Evolutionary conservation across 106 monocot genomes (phyloP), one percentile per base, ranked within the genome.

Genomic region (Hemerocallis citrina): DNA sequence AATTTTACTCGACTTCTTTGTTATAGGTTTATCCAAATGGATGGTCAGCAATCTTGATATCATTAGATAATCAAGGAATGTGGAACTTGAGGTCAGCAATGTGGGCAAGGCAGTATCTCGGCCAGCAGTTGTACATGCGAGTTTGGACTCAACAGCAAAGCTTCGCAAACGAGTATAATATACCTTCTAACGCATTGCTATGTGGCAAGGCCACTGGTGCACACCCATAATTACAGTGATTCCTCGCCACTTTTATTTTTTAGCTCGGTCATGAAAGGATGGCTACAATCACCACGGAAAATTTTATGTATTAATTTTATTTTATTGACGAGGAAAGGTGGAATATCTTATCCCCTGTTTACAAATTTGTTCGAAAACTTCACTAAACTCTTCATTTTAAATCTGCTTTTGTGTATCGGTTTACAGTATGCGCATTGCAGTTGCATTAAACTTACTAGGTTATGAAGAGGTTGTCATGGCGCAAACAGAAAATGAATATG

Each of bases 41-140:
- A 11, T 96, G 96, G 96, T 67, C 81, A 9, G 86, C 96, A 4
- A 82, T 91, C 43, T 68, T 91, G 61, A 68, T 83, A 24, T 91
- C 96, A 0, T 40, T 96, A 63, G 96, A 96, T 45, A 96, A 96
- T 61, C 76, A 96, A 65, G 96, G 96, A 1, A 91, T 96, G 96
- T 91, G 96, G 96, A 96, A 96, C 67, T 29, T 96, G 6, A 91
- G 96, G 47, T 96, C 96, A 4, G 73, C 81, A 35, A 77, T 74
- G 75, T 96, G 96, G 90, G 84, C 59, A 16, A 86, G 87, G 70
- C 91, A 91, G 72, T 96, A 90, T 54, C 69, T 87, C 0, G 95
- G 95, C 5, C 95, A 96, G 61, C 95, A 96, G 35, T 68, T 91
- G 34, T 96, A 96, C 75, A 50, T 91, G 42, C 62, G 86, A 61